Evolutionary conservation across 1,284 basidiomycete species (phyloP).

Genomic region (Agaricales sp.): DNA sequence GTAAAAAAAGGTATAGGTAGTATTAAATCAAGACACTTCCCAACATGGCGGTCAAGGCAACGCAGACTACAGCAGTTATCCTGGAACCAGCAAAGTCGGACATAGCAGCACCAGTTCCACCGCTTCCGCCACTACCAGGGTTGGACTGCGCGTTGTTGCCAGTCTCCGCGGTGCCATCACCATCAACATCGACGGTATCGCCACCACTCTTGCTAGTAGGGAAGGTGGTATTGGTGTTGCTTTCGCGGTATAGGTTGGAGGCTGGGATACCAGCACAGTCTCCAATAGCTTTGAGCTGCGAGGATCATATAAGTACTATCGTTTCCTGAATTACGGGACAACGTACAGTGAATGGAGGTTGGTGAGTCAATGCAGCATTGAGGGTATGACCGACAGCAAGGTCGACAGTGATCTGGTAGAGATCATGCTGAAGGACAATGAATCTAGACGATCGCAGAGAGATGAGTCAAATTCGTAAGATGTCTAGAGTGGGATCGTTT

Average conservation of each 20-base stretch:
- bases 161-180: constrained; percentile 7
- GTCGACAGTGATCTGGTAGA: constrained; percentile 80
- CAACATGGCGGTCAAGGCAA: not conserved
- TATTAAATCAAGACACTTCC: not conserved
- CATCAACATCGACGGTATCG: constrained; percentile 8
- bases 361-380: constrained; percentile 51
- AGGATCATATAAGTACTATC: not conserved
- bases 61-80: not conserved
- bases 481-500: constrained; percentile 14
- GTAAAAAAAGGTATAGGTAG: not conserved
- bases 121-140: not conserved
- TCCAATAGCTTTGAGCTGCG: constrained; percentile 56
- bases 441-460: constrained; percentile 42
- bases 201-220: constrained; percentile 25
- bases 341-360: constrained; percentile 51
- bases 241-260: constrained; percentile 54
- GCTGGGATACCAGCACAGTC: constrained; percentile 44
- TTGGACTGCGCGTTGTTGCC: constrained; percentile 2
- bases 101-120: not conserved
- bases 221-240: constrained; percentile 50
- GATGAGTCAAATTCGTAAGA: not conserved
- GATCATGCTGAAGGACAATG: constrained; percentile 84
- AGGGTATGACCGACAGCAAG: constrained; percentile 83
- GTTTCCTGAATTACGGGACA: not conserved
- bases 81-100: not conserved